Evolutionary conservation across 192 early-diverging fungal genomes (phyloP), one percentile per base, ranked within the genome.

Genomic region (Coemansia brasiliensis): DNA sequence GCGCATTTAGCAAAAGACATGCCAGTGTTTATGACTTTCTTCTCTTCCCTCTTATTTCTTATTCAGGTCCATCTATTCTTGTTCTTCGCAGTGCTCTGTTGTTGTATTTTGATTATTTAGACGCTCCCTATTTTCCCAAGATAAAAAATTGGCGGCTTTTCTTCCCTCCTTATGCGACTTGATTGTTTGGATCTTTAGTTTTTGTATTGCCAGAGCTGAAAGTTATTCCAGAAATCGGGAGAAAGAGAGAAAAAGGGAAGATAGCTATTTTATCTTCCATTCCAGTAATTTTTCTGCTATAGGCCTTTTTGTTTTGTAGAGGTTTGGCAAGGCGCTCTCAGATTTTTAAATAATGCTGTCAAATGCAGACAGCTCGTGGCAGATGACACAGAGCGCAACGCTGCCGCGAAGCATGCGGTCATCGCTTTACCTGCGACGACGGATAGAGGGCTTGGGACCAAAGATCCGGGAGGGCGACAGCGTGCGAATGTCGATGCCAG

Each of bases 401-500:
- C 49, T 74, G 18, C 65, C 64, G 16, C 55, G 56, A 29, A 56
- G 43, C 37, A 59, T 67, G 17, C 71, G 56, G 29, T 59, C 61
- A 18, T 74, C 71, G 7, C 35, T 63, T 39, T 38, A 60, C 0
- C 52, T 67, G 22, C 60, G 71, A 55, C 65, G 65, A 55, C 71
- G 71, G 52, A 56, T 55, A 24, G 32, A 59, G 4, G 45, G 46
- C 9, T 17, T 39, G 58, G 32, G 45, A 5, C 45, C 57, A 21
- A 40, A 17, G 35, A 50, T 41, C 24, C 26, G 24, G 16, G 39
- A 22, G 3, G 42, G 45, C 17, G 50, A 25, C 48, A 45, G 55
- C 53, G 52, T 13, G 12, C 57, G 69, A 25, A 59, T 71, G 57
- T 64, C 69, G 51, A 64, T 71, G 69, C 61, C 69, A 2, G 61